A percentile compares a stretch with the other conserved stretches of the same genome.
Evolutionary conservation across 1,139 yeast genomes (phyloP).

Genomic region (Kluyveromyces marxianus): DNA sequence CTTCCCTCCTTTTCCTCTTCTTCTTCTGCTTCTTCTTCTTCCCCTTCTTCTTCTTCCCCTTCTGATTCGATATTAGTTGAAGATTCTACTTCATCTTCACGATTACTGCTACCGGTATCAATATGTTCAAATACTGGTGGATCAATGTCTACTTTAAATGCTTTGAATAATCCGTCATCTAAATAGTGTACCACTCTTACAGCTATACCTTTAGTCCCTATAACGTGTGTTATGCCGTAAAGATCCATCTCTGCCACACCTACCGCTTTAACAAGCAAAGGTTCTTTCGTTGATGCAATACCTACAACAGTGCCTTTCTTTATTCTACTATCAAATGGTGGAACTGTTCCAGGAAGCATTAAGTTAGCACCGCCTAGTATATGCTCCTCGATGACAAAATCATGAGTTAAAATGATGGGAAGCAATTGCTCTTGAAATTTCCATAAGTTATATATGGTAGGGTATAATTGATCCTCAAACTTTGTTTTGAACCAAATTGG

Average conservation of each 20-base stretch:
- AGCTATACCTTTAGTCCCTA: slow-evolving; percentile 60
- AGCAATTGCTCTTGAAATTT: slow-evolving; percentile 48
- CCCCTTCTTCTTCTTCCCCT: slow-evolving; percentile 6
- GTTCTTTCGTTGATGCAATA: slow-evolving; percentile 52
- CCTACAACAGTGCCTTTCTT: slow-evolving; percentile 58
- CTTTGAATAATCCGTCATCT: slow-evolving; percentile 45
- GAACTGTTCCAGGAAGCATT: slow-evolving; percentile 85
- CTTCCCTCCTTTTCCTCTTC: slow-evolving; percentile 6
- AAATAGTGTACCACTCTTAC: slow-evolving; percentile 50
- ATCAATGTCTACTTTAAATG: slow-evolving; percentile 39
- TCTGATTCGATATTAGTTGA: too few species aligned
- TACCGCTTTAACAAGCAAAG: slow-evolving; percentile 64
- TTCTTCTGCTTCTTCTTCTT: slow-evolving; percentile 12
- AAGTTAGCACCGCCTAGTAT: slow-evolving; percentile 74
- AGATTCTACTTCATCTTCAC: too few species aligned
- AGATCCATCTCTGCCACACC: slow-evolving; percentile 59
- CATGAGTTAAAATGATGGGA: slow-evolving; percentile 66
- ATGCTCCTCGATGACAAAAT: slow-evolving; percentile 51
- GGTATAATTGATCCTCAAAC: slow-evolving; percentile 49
- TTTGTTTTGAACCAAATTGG: slow-evolving; percentile 66
- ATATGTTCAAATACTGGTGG: slow-evolving; percentile 30
- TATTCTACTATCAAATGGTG: slow-evolving; percentile 54
- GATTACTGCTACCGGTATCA: too few species aligned
- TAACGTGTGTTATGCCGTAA: slow-evolving; percentile 36
- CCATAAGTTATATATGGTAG: slow-evolving; percentile 73